Conservation (phyloP, 352 stramenopile genomes). For the Thalassiosira sp. region DNA sequence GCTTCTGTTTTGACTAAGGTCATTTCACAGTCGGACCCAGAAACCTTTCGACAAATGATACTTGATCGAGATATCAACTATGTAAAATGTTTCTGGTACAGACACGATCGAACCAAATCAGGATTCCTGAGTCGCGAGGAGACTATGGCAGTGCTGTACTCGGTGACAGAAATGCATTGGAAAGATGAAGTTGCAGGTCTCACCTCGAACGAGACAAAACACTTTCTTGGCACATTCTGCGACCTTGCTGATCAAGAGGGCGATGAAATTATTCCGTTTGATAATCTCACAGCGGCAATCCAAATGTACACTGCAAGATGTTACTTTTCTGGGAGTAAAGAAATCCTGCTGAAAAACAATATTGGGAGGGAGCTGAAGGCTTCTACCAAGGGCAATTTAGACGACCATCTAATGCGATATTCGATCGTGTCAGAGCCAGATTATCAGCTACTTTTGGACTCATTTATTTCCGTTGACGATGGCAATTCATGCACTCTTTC, state of each 20-base stretch:
- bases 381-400: conserved; percentile 11
- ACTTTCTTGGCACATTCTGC: neutral
- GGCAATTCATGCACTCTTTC: conserved; percentile 16
- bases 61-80: conserved; percentile 19
- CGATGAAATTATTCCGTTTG: conserved; percentile 31
- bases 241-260: conserved; percentile 12
- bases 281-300: conserved; percentile 11
- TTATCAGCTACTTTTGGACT: conserved; percentile 13
- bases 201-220: neutral
- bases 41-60: conserved; percentile 24
- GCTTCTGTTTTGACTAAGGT: conserved; percentile 35
- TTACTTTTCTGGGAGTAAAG: conserved; percentile 43
- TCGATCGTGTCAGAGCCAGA: conserved; percentile 20
- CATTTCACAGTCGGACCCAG: conserved; percentile 22
- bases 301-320: conserved; percentile 18
- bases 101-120: conserved; percentile 25
- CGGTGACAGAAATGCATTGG: conserved; percentile 26
- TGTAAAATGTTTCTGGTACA: conserved; percentile 46
- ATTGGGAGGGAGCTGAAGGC: conserved; percentile 29
- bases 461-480: conserved; percentile 14
- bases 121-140: conserved; percentile 22
- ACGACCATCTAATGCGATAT: neutral
- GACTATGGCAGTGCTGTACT: conserved; percentile 14
- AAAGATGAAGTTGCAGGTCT: conserved; percentile 27
- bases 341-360: conserved; percentile 28